phyloP scores from a whole-genome alignment of 2,329 filamentous ascomycete species.

The Plenodomus lindquistii region DNA sequence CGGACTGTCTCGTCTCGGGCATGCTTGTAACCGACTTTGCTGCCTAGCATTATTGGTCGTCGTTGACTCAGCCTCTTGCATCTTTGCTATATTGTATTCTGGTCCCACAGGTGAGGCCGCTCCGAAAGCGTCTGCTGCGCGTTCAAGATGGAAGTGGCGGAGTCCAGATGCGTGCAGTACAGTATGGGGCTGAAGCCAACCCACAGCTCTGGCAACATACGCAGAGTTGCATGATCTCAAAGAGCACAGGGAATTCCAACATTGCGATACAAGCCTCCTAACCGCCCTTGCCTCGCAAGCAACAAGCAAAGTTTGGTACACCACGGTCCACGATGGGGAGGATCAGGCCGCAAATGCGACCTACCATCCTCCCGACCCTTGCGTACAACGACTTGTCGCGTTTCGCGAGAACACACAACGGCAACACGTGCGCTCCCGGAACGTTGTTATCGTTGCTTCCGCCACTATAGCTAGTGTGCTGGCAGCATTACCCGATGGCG shows the following conservation, averaged over 20 bases:
- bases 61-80: slow-evolving; percentile 4
- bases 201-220: not conserved
- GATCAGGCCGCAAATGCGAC: not conserved
- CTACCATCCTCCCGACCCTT: not conserved
- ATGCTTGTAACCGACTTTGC: slow-evolving; percentile 1
- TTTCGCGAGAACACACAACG: not conserved
- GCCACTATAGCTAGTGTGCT: not conserved
- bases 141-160: not conserved
- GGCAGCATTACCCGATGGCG: not conserved
- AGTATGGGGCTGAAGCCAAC: not conserved
- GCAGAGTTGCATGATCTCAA: not conserved
- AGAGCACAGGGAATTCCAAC: not conserved
- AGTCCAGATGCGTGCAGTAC: not conserved
- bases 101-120: slow-evolving; percentile 2
- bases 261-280: not conserved
- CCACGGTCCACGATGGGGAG: not conserved
- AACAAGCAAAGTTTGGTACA: not conserved
- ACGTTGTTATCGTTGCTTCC: not conserved
- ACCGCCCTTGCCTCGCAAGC: not conserved
- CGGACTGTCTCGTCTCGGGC: slow-evolving; percentile 3
- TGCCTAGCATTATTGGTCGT: not conserved
- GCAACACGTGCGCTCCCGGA: not conserved
- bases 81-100: not conserved
- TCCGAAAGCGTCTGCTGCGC: not conserved
- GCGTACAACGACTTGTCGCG: not conserved